These are phyloP conservation scores for Fonsecaea erecta DNA, from an alignment of 2,329 filamentous ascomycete species.

Conservation along the genomic window DNA sequence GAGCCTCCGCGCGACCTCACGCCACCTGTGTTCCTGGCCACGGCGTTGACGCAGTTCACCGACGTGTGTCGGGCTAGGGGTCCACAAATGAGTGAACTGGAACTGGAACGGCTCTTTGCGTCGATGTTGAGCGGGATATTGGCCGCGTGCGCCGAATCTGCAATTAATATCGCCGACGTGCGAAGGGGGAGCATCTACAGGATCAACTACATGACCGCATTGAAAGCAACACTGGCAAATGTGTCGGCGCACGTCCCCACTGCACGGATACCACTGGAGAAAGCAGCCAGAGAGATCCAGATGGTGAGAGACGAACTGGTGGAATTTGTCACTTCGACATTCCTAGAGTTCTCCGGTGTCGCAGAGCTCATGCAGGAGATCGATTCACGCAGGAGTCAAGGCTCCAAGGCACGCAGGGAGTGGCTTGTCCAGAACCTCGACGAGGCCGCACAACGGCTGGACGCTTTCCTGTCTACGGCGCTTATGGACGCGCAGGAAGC, in stretches of 20 bases:
- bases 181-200: conserved; percentile 55
- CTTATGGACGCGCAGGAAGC: conserved; percentile 89
- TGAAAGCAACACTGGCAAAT: conserved; percentile 63
- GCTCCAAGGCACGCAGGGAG: conserved; percentile 26
- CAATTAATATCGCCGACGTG: conserved; percentile 44
- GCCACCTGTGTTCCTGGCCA: conserved; percentile 31
- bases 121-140: conserved; percentile 91
- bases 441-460: conserved; percentile 70
- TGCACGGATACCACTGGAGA: conserved; percentile 29
- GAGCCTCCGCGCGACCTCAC: conserved; percentile 27
- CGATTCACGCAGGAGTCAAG: conserved; percentile 19
- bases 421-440: conserved; percentile 54
- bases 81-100: conserved; percentile 54
- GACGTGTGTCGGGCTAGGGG: conserved; percentile 53
- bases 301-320: conserved; percentile 26
- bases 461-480: conserved; percentile 89
- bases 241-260: conserved; percentile 53
- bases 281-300: conserved; percentile 29
- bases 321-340: conserved; percentile 24
- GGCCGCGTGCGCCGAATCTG: conserved; percentile 71
- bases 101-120: conserved; percentile 74
- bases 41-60: conserved; percentile 45
- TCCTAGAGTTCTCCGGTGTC: conserved; percentile 35
- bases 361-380: conserved; percentile 30
- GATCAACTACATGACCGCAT: conserved; percentile 53